Conservation (phyloP, 257 asterid species). For the Solanum tarapatanum region DNA sequence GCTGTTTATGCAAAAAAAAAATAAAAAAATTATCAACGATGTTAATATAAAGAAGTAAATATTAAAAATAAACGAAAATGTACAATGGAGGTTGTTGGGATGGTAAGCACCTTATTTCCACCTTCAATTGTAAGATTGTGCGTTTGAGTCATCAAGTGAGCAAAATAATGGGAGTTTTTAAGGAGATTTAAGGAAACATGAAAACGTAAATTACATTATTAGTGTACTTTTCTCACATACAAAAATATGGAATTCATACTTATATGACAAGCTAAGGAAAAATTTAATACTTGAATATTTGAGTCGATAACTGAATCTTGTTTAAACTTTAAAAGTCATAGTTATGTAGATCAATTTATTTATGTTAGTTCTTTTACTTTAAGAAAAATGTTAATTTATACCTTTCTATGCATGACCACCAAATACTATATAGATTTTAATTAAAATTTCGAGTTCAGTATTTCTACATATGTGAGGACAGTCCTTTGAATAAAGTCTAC, state of each 20-base stretch:
- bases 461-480: too few species aligned
- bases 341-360: neutral
- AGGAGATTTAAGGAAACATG: neutral
- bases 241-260: neutral
- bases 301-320: neutral
- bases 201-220: neutral
- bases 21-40: neutral
- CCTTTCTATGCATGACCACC: too few species aligned
- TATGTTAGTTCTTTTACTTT: too few species aligned
- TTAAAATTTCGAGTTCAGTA: too few species aligned
- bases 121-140: neutral
- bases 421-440: too few species aligned
- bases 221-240: neutral
- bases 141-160: neutral
- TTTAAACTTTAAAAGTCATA: neutral
- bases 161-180: too few species aligned
- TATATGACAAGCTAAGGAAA: neutral
- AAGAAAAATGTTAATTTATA: too few species aligned
- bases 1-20: neutral
- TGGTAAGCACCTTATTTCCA: neutral
- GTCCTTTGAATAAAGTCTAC: too few species aligned
- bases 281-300: neutral
- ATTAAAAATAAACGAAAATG: too few species aligned
- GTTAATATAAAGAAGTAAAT: neutral
- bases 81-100: rapidly evolving